These are phyloP conservation scores for Exophiala sideris DNA, from an alignment of 2,329 filamentous ascomycete species.

Conservation along the genomic window DNA sequence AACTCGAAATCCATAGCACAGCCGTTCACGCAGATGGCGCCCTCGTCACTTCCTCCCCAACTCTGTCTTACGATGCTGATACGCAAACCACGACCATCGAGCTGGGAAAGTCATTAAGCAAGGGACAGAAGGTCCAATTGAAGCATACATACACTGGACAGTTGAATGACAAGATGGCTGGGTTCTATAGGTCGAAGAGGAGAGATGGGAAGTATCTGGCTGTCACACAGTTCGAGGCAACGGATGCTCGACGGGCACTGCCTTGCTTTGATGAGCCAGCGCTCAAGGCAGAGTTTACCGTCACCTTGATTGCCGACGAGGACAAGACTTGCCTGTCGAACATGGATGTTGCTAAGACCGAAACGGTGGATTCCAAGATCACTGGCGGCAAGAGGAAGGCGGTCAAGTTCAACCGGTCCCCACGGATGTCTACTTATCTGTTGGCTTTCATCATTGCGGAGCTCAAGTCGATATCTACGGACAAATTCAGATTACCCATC, in stretches of 20 bases:
- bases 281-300: conserved; percentile 86
- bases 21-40: conserved; percentile 62
- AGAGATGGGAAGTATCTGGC: conserved; percentile 78
- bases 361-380: conserved; percentile 64
- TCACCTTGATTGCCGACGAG: conserved; percentile 88
- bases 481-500: conserved; percentile 84
- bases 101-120: conserved; percentile 69
- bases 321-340: conserved; percentile 89
- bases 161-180: conserved; percentile 93
- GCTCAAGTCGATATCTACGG: conserved; percentile 89
- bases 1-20: conserved; percentile 76
- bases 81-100: conserved; percentile 78
- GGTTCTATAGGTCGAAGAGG: conserved; percentile 93
- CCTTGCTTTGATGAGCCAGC: conserved; percentile 96
- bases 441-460: conserved; percentile 92
- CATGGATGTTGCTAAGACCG: conserved; percentile 86
- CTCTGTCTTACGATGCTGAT: conserved; percentile 70
- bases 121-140: conserved; percentile 73
- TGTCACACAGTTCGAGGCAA: conserved; percentile 94
- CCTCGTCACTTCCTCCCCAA: conserved; percentile 59
- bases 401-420: conserved; percentile 88
- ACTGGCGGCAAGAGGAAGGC: conserved; percentile 69
- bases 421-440: conserved; percentile 93
- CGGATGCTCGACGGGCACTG: conserved; percentile 87
- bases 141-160: conserved; percentile 74